A percentile compares a stretch with the other conserved stretches of the same genome.
Conservation (phyloP, 75 land plant species). For the Pinus taeda region DNA sequence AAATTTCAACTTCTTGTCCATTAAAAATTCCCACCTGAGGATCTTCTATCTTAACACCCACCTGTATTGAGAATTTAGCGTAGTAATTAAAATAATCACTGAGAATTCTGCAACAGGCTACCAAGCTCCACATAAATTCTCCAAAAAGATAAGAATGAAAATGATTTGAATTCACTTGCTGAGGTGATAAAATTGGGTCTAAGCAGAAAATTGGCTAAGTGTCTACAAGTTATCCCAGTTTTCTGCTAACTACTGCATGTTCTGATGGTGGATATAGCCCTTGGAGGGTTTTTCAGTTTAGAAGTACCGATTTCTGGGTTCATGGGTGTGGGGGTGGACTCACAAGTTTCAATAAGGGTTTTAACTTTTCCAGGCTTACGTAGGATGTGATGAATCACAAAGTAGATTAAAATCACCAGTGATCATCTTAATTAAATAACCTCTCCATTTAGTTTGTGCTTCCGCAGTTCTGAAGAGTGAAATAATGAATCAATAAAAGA, state of each 20-base stretch:
- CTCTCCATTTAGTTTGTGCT: too few relatives aligned
- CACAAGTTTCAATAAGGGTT: too few relatives aligned
- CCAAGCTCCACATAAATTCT: neutral
- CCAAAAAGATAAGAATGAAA: neutral
- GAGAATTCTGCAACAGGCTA: neutral
- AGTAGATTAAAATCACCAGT: too few relatives aligned
- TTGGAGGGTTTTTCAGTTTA: too few relatives aligned
- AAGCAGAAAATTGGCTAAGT: neutral
- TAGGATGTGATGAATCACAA: too few relatives aligned
- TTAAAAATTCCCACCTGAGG: conserved; percentile 66
- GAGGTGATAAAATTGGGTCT: neutral
- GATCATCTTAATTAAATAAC: too few relatives aligned
- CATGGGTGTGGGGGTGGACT: too few relatives aligned
- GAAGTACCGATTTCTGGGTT: too few relatives aligned
- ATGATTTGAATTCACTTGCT: neutral
- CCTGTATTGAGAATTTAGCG: conserved; percentile 33
- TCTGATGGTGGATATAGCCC: too few relatives aligned
- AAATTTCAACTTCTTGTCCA: conserved; percentile 92
- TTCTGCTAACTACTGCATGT: neutral
- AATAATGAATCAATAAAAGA: too few relatives aligned
- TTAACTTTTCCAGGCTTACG: too few relatives aligned
- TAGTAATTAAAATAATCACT: neutral
- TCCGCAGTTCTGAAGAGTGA: too few relatives aligned
- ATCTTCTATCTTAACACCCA: conserved; percentile 71
- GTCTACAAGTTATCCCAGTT: neutral